Base-by-base conservation (phyloP, 2,329 filamentous ascomycete species). In the Amphichorda felina region DNA sequence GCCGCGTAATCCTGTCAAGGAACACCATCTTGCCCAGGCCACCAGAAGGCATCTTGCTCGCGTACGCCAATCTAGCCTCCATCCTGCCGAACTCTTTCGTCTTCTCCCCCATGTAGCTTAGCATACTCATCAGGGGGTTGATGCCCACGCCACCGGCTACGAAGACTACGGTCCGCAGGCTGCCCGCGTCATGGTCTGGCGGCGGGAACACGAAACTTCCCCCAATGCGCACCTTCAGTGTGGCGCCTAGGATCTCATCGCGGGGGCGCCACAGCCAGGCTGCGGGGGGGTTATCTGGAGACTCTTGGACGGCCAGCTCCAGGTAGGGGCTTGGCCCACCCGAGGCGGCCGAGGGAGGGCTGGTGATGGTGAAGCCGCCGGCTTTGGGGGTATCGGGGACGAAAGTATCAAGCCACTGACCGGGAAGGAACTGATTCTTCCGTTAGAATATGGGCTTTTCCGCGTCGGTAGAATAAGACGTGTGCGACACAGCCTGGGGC, bases 331-430 rank as follows among this genome's bases (percentile, higher is more conserved):
- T 19, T 6, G 35, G 22, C 6, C 35, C 40, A 16, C 55, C 41
- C 3, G 73, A 68, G 37, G 68, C 63, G 31, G 66, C 60, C 29
- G 67, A 69, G 0, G 85, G 85, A 0, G 80, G 62, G 2, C 83
- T 91, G 6, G 85, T 89, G 43, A 94, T 82, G 29, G 86, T 94
- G 63, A 94, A 94, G 39, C 87, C 87, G 24, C 87, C 87, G 4
- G 84, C 78, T 51, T 80, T 76, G 30, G 68, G 48, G 30, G 84
- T 60, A 26, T 63, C 64, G 2, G 87, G 85, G 36, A 86, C 71
- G 53, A 82, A 79, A 6, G 86, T 78, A 53, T 94, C 87, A 38
- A 94, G 69, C 84, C 86, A 94, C 64, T 94, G 87, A 36, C 87
- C 87, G 5, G 87, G 75, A 5, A 77, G 66, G 57, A 91, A 93